Base-by-base conservation (phyloP, 2,329 filamentous ascomycete species). In the Exophiala xenobiotica region DNA sequence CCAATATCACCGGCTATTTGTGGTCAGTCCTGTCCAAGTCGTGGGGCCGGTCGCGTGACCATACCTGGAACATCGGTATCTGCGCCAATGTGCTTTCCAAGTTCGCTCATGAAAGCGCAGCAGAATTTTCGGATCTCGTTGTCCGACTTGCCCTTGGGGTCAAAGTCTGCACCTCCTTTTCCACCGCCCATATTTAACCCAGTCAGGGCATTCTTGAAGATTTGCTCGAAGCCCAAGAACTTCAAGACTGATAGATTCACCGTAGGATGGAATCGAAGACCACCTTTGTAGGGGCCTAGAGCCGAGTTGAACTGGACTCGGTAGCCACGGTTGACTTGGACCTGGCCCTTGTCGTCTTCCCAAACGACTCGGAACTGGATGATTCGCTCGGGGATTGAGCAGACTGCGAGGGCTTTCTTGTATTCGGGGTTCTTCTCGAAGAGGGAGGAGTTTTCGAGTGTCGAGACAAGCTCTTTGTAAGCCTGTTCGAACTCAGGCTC, bases 401-500 rank as follows among this genome's bases (percentile, higher is more conserved):
- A 86, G 64, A 99, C 85, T 68, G 87, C 79, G 64, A 97, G 87
- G 53, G 92, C 93, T 65, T 85, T 95, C 74, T 84, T 86, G 84
- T 93, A 96, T 74, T 96, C 90, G 63, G 92, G 93, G 77, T 95
- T 84, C 78, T 95, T 87, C 72, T 91, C 71, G 80, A 97, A 97
- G 62, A 99, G 87, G 58, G 85, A 84, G 74, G 87, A 93, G 80
- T 91, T 85, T 78, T 97, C 90, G 69, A 99, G 89, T 57, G 91
- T 96, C 68, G 87, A 93, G 73, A 81, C 88, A 63, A 99, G 88
- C 83, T 99, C 92, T 73, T 90, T 89, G 83, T 95, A 95, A 68
- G 92, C 92, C 83, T 97, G 92, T 84, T 96, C 85, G 78, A 97
- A 97, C 79, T 99, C 92, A 68, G 93, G 92, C 83, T 97, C 92